These are phyloP conservation scores for Rhizopus stolonifer DNA, from an alignment of 371 early-diverging fungal species.

Conservation along the genomic window DNA sequence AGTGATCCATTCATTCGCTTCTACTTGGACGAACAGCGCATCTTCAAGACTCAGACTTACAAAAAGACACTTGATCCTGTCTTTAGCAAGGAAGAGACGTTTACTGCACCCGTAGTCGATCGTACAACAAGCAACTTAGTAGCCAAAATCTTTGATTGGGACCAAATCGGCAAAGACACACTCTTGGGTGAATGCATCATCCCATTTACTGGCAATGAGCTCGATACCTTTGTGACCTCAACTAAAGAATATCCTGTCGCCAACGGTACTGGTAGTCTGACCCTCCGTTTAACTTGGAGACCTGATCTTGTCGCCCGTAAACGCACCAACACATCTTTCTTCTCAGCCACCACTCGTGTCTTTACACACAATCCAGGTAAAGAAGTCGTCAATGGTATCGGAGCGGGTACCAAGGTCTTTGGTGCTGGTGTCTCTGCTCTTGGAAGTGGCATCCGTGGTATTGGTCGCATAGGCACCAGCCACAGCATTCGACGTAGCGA, in stretches of 20 bases:
- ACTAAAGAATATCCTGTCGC: constrained; percentile 30
- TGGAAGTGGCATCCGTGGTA: constrained; percentile 38
- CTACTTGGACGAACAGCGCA: constrained; percentile 69
- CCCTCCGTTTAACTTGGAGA: constrained; percentile 44
- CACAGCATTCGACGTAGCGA: constrained; percentile 1
- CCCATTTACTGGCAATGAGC: constrained; percentile 28
- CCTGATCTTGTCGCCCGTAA: constrained; percentile 49
- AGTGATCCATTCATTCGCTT: constrained; percentile 88
- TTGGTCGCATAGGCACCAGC: constrained; percentile 29
- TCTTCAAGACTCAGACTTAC: constrained; percentile 75
- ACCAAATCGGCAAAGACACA: constrained; percentile 67
- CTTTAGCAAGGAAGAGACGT: constrained; percentile 70
- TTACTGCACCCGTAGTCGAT: constrained; percentile 64
- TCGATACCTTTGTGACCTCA: constrained; percentile 42
- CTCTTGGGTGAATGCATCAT: constrained; percentile 47
- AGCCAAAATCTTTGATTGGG: constrained; percentile 81
- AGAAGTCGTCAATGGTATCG: constrained; percentile 40
- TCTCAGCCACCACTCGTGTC: constrained; percentile 44
- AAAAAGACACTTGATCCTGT: constrained; percentile 83
- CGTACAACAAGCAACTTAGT: constrained; percentile 53
- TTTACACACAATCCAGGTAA: constrained; percentile 43
- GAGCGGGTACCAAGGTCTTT: constrained; percentile 39
- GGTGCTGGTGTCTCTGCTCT: constrained; percentile 39
- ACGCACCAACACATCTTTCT: constrained; percentile 34
- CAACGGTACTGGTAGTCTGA: constrained; percentile 24